Base-by-base conservation (phyloP, 192 early-diverging fungal species). In the Paraglomus occultum region DNA sequence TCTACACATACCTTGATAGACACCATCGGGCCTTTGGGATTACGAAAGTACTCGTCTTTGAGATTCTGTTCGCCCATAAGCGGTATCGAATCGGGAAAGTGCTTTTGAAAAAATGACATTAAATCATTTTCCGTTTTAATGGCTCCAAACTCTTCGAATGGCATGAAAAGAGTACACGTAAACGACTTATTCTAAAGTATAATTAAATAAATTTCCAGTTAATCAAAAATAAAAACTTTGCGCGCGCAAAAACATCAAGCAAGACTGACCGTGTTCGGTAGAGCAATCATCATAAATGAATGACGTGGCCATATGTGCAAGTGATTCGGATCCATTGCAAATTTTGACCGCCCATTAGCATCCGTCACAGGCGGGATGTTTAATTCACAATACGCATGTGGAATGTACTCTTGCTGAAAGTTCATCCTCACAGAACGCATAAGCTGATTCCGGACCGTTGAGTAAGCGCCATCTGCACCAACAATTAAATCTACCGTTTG, bases 271-370 rank as follows among this genome's bases (percentile, higher is more conserved):
- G 83, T 83, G 79, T 99, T 99, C 44, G 96, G 95, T 54, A 99
- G 84, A 0, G 96, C 96, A 77, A 99, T 99, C 78, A 99, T 85
- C 96, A 99, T 99, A 67, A 94, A 97, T 14, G 91, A 90, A 64
- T 95, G 89, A 8, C 92, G 83, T 8, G 96, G 96, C 96, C 96
- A 99, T 67, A 99, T 99, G 76, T 99, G 96, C 59, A 99, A 82
- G 63, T 97, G 95, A 73, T 94, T 84, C 2, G 93, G 88, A 72
- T 91, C 87, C 85, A 99, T 91, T 15, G 86, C 87, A 80, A 89
- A 97, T 12, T 88, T 84, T n/a, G 59, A 45, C 53, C 80, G 51
- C 7, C 84, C 87, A 57, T 85, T 64, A 9, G 84, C 86, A 22
- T 72, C 78, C 6, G 78, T 67, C 48, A 51, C 74, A 6, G 96